These are phyloP conservation scores for Iberis pinnata DNA, from an alignment of 345 rosid species.

Conservation along the genomic window DNA sequence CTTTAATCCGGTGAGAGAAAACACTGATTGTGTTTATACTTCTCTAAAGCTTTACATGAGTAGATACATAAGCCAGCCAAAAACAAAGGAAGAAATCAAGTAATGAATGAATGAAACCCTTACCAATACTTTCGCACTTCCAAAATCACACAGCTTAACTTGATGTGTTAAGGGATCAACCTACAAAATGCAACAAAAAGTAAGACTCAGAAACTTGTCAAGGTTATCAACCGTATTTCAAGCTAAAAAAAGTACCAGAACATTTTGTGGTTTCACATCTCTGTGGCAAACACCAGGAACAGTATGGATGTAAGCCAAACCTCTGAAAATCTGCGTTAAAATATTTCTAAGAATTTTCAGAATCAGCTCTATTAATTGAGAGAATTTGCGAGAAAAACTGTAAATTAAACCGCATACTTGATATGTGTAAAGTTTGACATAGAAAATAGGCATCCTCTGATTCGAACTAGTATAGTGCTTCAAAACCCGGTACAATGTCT, in stretches of 20 bases:
- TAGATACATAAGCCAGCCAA: background rate
- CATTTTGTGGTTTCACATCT: slow-evolving; percentile 90
- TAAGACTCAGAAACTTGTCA: slow-evolving; percentile 11
- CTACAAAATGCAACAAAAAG: slow-evolving; percentile 32
- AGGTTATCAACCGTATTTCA: background rate
- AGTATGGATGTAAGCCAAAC: slow-evolving; percentile 56
- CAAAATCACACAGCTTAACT: slow-evolving; percentile 76
- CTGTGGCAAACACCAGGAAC: slow-evolving; percentile 84
- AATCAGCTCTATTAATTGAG: background rate
- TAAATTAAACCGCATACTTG: slow-evolving; percentile 42
- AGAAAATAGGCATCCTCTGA: slow-evolving; percentile 73
- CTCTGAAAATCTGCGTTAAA: slow-evolving; percentile 56
- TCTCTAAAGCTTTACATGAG: background rate
- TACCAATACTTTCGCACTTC: slow-evolving; percentile 78
- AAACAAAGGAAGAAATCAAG: background rate
- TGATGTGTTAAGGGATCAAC: slow-evolving; percentile 75
- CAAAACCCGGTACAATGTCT: slow-evolving; percentile 55
- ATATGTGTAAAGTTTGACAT: slow-evolving; percentile 70
- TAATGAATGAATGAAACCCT: slow-evolving; percentile 9
- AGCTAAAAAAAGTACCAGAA: slow-evolving; percentile 45
- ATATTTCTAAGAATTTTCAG: slow-evolving; percentile 7
- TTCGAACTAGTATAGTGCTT: slow-evolving; percentile 50
- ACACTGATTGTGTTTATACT: background rate
- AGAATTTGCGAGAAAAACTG: background rate
- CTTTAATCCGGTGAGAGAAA: background rate